phyloP scores from a whole-genome alignment of 2,329 filamentous ascomycete species.

The Dendryphion nanum region DNA sequence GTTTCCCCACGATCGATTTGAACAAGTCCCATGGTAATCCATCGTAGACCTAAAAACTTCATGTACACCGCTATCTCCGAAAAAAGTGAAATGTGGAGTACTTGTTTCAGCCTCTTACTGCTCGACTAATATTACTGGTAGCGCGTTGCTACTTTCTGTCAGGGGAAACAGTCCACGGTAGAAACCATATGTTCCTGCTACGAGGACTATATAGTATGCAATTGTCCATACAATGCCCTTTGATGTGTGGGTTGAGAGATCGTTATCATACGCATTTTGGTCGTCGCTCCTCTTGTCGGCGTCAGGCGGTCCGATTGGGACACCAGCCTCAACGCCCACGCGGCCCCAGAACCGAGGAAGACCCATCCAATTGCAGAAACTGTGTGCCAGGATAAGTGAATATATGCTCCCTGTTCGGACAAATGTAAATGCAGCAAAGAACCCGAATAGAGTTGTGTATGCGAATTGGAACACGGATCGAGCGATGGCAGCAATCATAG shows the following conservation, averaged over 20 bases:
- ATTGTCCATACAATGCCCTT: conserved; percentile 63
- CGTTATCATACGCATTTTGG: conserved; percentile 26
- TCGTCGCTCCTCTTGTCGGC: conserved; percentile 35
- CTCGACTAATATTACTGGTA: conserved; percentile 35
- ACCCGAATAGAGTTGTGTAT: conserved; percentile 92
- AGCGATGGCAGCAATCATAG: conserved; percentile 61
- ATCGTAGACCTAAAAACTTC: too few relatives aligned
- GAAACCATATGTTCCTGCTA: conserved; percentile 70
- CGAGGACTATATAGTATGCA: conserved; percentile 74
- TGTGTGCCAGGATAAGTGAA: conserved; percentile 73
- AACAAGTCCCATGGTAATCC: too few relatives aligned
- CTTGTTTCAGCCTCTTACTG: too few relatives aligned
- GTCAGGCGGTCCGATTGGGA: conserved; percentile 38
- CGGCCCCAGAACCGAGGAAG: conserved; percentile 82
- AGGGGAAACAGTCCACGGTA: conserved; percentile 68
- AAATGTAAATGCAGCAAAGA: conserved; percentile 87
- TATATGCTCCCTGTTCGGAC: conserved; percentile 79
- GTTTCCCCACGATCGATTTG: too few relatives aligned
- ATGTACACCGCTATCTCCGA: too few relatives aligned
- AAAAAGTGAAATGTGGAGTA: too few relatives aligned
- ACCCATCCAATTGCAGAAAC: conserved; percentile 91
- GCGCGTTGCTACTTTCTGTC: conserved; percentile 61
- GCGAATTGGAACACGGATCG: conserved; percentile 79
- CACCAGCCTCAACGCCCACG: conserved; percentile 55
- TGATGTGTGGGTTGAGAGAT: conserved; percentile 20